phyloP scores from a whole-genome alignment of 495 filamentous ascomycete genomes.

The Xylaria palmicola region DNA sequence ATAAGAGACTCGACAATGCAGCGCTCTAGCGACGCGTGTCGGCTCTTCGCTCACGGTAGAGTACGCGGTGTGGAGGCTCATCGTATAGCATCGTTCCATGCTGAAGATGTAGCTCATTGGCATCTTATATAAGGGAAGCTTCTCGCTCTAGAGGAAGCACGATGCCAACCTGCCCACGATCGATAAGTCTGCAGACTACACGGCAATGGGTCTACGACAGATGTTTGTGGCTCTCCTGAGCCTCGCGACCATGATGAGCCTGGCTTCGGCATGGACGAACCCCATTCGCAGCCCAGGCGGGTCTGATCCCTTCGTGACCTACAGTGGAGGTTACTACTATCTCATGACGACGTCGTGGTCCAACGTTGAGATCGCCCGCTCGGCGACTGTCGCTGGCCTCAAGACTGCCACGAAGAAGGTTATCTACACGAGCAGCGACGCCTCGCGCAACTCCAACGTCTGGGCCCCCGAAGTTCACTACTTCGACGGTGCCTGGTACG shows the following conservation, averaged over 20 bases:
- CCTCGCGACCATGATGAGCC: constrained; percentile 13
- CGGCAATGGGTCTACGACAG: neutral
- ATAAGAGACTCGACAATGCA: neutral
- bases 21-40: neutral
- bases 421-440: constrained; percentile 41
- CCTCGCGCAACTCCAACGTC: constrained; percentile 49
- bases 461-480: constrained; percentile 58
- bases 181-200: neutral
- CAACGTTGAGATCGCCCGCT: constrained; percentile 49
- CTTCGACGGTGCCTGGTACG: constrained; percentile 49
- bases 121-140: neutral
- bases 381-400: constrained; percentile 50
- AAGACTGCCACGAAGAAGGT: constrained; percentile 46
- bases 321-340: constrained; percentile 54
- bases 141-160: neutral
- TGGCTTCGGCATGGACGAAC: constrained; percentile 33
- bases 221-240: constrained; percentile 6
- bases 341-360: constrained; percentile 49
- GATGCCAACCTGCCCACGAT: neutral
- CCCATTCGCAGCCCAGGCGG: constrained; percentile 33
- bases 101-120: neutral
- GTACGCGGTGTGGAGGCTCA: neutral
- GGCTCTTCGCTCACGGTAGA: neutral
- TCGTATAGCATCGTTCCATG: neutral
- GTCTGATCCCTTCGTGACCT: constrained; percentile 49